phyloP scores from a whole-genome alignment of 2,329 filamentous ascomycete genomes.

The Ascochyta fabae region DNA sequence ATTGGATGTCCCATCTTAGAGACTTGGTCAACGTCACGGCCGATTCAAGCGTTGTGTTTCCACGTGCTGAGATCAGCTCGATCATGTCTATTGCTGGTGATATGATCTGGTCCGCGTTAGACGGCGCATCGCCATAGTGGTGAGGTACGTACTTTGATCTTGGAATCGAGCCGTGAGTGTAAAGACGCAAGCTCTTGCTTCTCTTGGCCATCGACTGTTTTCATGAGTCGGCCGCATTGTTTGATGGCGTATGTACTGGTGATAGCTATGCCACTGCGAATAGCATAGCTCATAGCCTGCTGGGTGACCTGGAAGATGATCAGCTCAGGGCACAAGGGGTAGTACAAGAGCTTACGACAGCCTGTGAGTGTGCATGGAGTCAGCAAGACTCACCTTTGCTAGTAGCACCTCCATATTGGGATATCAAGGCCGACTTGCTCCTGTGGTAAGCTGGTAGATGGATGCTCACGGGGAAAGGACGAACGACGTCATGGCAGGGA shows the following conservation, averaged over 20 bases:
- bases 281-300: slow-evolving; percentile 91
- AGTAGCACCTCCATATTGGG: slow-evolving; percentile 74
- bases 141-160: slow-evolving; percentile 72
- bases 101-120: slow-evolving; percentile 66
- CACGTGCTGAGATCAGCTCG: slow-evolving; percentile 80
- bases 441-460: background rate
- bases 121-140: background rate
- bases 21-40: slow-evolving; percentile 83
- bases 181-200: slow-evolving; percentile 74
- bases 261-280: slow-evolving; percentile 81
- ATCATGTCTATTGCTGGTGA: slow-evolving; percentile 92
- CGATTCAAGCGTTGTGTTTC: slow-evolving; percentile 83
- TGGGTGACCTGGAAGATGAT: slow-evolving; percentile 63
- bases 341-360: background rate
- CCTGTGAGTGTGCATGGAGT: slow-evolving; percentile 12
- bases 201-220: slow-evolving; percentile 64
- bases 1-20: slow-evolving; percentile 81
- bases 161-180: slow-evolving; percentile 78
- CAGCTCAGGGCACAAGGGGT: slow-evolving; percentile 3
- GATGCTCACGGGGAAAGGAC: slow-evolving; percentile 2
- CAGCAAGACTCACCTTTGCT: slow-evolving; percentile 57
- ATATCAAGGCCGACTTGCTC: slow-evolving; percentile 1
- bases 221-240: slow-evolving; percentile 79
- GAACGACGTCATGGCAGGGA: slow-evolving; percentile 4
- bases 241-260: slow-evolving; percentile 85